Evolutionary conservation across 1,284 basidiomycete genomes (phyloP), one percentile per base, ranked within the genome.

Genomic region (Xerocomus minutiporus): DNA sequence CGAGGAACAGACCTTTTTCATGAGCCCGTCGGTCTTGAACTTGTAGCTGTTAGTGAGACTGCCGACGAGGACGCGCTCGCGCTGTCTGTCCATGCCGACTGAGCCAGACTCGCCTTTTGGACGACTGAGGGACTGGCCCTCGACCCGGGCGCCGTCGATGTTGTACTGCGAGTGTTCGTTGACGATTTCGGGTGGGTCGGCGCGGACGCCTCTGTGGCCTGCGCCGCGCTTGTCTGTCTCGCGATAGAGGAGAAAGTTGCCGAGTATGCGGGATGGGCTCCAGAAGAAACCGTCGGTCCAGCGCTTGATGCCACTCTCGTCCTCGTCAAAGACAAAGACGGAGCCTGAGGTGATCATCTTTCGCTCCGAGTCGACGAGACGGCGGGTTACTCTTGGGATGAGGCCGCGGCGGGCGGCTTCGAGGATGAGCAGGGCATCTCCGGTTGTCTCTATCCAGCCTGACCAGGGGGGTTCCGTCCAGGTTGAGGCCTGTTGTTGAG

Each of bases 201-300:
- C 62, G 54, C 77, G 75, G 6, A 71, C 71, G 53, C 76, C 77
- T 56, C 81, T 71, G 63, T 83, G 81, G 13, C 82, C 79, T 9
- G 80, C 73, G 17, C 84, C 83, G 50, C 83, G 78, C 73, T 91
- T 92, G 71, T 93, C 90, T 2, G 91, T 93, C 72, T 96, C 93
- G 56, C 93, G 85, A 72, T 97, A 97, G 53, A 96, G 83, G 66
- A 98, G 76, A 68, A 97, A 98, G 73, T 98, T 98, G 65, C 91
- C 92, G 44, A 97, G 76, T 41, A 97, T 94, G 46, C 92, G 77
- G 54, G 86, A 84, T 1, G 87, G 88, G 58, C 83, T 86, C 96
- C 95, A 98, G 64, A 91, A 89, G 68, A 93, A 87, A 5, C 95
- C 95, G 72, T 99, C 95, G 0, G 96, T 99, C 95, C 96, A 98